These are phyloP conservation scores for Mucor sp. DNA, from an alignment of 371 early-diverging fungal genomes.

Conservation along the genomic window DNA sequence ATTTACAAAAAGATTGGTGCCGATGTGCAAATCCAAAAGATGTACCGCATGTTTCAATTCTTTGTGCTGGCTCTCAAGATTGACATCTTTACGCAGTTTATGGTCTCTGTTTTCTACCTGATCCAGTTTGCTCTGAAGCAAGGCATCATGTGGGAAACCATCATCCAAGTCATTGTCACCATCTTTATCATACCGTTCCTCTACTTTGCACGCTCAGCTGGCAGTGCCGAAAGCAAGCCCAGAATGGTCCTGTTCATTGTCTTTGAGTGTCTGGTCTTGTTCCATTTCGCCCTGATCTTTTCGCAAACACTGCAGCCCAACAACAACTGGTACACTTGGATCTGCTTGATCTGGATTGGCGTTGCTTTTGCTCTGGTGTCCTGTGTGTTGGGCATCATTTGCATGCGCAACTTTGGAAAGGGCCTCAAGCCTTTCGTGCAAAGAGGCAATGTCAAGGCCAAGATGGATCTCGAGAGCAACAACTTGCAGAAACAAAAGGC, in stretches of 20 bases:
- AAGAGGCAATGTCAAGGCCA: slow-evolving; percentile 14
- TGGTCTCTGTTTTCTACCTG: slow-evolving; percentile 48
- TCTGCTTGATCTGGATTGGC: slow-evolving; percentile 35
- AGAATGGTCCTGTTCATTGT: slow-evolving; percentile 28
- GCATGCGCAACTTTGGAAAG: slow-evolving; percentile 49
- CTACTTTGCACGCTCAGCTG: slow-evolving; percentile 41
- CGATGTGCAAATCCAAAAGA: slow-evolving; percentile 34
- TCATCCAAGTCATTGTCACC: slow-evolving; percentile 41
- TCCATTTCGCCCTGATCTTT: slow-evolving; percentile 33
- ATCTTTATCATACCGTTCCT: slow-evolving; percentile 45
- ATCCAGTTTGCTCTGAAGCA: slow-evolving; percentile 39
- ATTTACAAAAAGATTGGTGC: slow-evolving; percentile 44
- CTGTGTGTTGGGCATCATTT: slow-evolving; percentile 30
- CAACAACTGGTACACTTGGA: slow-evolving; percentile 42
- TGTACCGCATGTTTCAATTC: slow-evolving; percentile 53
- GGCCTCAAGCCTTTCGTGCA: slow-evolving; percentile 32
- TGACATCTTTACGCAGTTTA: slow-evolving; percentile 47
- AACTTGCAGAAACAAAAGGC: slow-evolving; percentile 2
- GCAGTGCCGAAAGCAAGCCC: slow-evolving; percentile 27
- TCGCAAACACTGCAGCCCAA: slow-evolving; percentile 29
- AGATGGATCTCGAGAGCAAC: slow-evolving; percentile 11
- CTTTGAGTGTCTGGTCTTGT: slow-evolving; percentile 23
- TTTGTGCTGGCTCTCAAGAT: slow-evolving; percentile 52
- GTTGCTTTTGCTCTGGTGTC: slow-evolving; percentile 30
- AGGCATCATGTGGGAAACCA: slow-evolving; percentile 29